These are phyloP conservation scores for Peniophora sp. DNA, from an alignment of 1,284 basidiomycete genomes.

Conservation along the genomic window DNA sequence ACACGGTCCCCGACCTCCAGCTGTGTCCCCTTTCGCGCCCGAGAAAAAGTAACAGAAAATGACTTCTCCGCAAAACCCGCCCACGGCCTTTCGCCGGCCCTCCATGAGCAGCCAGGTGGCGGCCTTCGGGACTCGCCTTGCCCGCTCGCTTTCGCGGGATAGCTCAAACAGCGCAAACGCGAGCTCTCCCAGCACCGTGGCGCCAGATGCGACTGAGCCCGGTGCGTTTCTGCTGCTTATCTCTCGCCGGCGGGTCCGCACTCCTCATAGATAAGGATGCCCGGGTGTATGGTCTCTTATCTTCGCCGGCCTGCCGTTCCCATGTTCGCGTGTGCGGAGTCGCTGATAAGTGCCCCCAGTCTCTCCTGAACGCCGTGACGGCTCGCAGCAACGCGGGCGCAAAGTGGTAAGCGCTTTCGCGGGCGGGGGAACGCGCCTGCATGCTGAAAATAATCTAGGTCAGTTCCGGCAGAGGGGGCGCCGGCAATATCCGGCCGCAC, in stretches of 20 bases:
- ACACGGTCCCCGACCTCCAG: too few species aligned
- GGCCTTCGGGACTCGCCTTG: not conserved
- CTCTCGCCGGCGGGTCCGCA: not conserved
- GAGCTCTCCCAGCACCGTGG: not conserved
- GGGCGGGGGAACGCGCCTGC: not conserved
- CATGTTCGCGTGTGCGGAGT: not conserved
- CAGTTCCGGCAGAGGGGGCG: not conserved
- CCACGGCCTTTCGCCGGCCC: not conserved
- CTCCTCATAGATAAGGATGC: not conserved
- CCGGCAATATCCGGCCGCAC: not conserved
- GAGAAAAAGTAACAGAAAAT: too few species aligned
- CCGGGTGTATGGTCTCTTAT: not conserved
- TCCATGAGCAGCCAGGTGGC: not conserved
- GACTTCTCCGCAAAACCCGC: not conserved
- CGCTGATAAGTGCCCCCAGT: not conserved
- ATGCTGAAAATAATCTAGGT: not conserved
- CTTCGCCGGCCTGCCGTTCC: not conserved
- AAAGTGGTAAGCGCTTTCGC: not conserved
- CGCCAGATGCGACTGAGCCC: not conserved
- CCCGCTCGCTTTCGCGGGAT: not conserved
- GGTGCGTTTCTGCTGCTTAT: not conserved
- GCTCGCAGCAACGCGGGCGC: not conserved
- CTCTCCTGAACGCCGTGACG: not conserved
- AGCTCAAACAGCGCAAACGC: not conserved
- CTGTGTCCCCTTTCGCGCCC: too few species aligned